These are phyloP conservation scores for Smithsoniella earleae DNA, from an alignment of 163 green algal genomes.

Conservation along the genomic window DNA sequence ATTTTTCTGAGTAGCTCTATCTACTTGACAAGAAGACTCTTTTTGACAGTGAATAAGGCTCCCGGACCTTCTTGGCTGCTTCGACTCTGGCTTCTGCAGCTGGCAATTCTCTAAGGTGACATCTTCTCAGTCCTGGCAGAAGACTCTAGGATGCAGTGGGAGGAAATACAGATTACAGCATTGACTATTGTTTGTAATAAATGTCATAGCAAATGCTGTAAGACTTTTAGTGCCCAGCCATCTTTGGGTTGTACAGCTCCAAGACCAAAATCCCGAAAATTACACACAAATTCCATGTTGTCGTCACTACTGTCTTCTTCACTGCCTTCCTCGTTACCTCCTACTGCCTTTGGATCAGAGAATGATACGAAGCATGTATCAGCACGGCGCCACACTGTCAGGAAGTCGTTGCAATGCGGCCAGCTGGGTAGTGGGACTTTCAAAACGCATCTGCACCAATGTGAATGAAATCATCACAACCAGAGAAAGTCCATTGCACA, in stretches of 20 bases:
- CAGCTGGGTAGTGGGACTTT: constrained; percentile 22
- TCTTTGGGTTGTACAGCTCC: neutral
- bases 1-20: constrained; percentile 40
- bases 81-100: too few relatives aligned
- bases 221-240: neutral
- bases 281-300: neutral
- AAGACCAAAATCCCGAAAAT: neutral
- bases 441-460: constrained; percentile 26
- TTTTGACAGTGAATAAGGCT: too few relatives aligned
- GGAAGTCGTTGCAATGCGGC: constrained; percentile 26
- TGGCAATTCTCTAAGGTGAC: too few relatives aligned
- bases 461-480: too few relatives aligned
- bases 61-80: too few relatives aligned
- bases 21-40: too few relatives aligned
- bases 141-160: too few relatives aligned
- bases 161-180: too few relatives aligned
- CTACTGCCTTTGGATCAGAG: neutral
- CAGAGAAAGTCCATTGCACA: too few relatives aligned
- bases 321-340: neutral
- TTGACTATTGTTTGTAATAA: neutral
- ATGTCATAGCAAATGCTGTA: constrained; percentile 7
- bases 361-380: neutral
- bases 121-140: too few relatives aligned
- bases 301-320: neutral
- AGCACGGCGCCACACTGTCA: constrained; percentile 17